Percentiles rank a stretch among this genome's conserved stretches.
phyloP scores from a whole-genome alignment of 345 rosid species.

The Hypericum androsaemum region DNA sequence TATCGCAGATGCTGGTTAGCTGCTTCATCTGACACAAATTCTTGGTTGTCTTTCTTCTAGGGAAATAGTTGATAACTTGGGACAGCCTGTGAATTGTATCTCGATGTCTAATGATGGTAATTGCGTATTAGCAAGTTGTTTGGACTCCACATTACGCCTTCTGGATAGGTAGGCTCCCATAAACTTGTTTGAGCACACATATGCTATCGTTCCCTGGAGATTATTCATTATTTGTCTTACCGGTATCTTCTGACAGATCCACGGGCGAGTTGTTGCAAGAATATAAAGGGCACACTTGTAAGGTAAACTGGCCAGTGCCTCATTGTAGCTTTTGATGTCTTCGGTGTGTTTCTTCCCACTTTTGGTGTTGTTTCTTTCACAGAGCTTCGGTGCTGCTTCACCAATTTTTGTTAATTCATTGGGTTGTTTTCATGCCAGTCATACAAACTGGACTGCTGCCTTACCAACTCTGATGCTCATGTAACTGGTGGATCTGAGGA shows the following conservation, averaged over 20 bases:
- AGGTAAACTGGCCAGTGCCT: slow-evolving; percentile 43
- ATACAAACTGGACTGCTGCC: slow-evolving; percentile 89
- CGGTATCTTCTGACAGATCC: slow-evolving; percentile 36
- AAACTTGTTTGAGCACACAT: slow-evolving; percentile 3
- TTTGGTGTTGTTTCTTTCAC: background rate
- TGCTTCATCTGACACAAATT: background rate
- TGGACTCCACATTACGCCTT: slow-evolving; percentile 79
- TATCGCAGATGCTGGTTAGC: background rate
- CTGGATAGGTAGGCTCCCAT: slow-evolving; percentile 52
- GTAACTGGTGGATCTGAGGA: slow-evolving; percentile 93
- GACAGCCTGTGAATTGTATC: slow-evolving; percentile 93
- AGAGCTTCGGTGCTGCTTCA: background rate
- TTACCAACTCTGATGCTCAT: slow-evolving; percentile 74
- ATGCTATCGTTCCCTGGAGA: background rate
- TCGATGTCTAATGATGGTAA: slow-evolving; percentile 85
- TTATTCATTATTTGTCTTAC: slow-evolving; percentile 1
- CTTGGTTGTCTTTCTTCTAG: slow-evolving; percentile 22
- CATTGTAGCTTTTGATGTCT: background rate
- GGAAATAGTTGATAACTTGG: slow-evolving; percentile 79
- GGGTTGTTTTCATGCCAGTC: slow-evolving; percentile 42
- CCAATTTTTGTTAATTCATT: background rate
- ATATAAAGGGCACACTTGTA: slow-evolving; percentile 83
- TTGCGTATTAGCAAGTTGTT: slow-evolving; percentile 80
- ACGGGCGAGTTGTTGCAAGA: slow-evolving; percentile 84
- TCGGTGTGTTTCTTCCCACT: background rate